phyloP scores from a whole-genome alignment of 2,329 filamentous ascomycete genomes.

The Fusarium concolor region DNA sequence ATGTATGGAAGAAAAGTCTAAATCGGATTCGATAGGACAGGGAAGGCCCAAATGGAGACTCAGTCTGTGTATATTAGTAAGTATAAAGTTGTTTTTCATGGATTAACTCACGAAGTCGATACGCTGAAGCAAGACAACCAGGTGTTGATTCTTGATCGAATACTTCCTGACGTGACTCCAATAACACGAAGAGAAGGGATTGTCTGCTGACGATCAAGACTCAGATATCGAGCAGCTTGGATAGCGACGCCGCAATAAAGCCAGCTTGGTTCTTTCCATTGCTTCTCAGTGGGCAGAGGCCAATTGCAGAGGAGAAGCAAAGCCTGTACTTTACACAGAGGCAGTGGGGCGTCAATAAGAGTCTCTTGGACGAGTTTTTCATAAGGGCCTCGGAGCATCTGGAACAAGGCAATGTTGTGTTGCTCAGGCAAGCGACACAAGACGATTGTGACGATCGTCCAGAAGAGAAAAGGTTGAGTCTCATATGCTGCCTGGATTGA shows the following conservation, averaged over 20 bases:
- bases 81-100: accelerated
- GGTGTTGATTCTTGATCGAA: constrained; percentile 28
- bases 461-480: constrained; percentile 31
- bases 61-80: not conserved
- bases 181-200: constrained; percentile 20
- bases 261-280: constrained; percentile 31
- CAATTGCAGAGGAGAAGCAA: constrained; percentile 27
- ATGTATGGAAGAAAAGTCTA: constrained; percentile 28
- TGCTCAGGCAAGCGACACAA: constrained; percentile 5
- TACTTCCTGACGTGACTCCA: constrained; percentile 20
- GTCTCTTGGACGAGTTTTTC: constrained; percentile 20
- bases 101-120: constrained; percentile 19
- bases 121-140: constrained; percentile 34
- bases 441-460: constrained; percentile 34
- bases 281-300: constrained; percentile 25
- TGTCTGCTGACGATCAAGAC: constrained; percentile 32
- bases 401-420: not conserved
- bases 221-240: constrained; percentile 34
- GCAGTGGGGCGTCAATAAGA: constrained; percentile 18
- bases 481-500: constrained; percentile 4
- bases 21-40: constrained; percentile 22
- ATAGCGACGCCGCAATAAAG: constrained; percentile 34
- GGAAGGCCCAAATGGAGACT: constrained; percentile 31
- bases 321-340: constrained; percentile 35
- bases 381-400: constrained; percentile 10